Percentiles rank a stretch among this genome's conserved stretches.
Conservation (phyloP, 2,329 filamentous ascomycete species). For the Thielaviopsis ethacetica region DNA sequence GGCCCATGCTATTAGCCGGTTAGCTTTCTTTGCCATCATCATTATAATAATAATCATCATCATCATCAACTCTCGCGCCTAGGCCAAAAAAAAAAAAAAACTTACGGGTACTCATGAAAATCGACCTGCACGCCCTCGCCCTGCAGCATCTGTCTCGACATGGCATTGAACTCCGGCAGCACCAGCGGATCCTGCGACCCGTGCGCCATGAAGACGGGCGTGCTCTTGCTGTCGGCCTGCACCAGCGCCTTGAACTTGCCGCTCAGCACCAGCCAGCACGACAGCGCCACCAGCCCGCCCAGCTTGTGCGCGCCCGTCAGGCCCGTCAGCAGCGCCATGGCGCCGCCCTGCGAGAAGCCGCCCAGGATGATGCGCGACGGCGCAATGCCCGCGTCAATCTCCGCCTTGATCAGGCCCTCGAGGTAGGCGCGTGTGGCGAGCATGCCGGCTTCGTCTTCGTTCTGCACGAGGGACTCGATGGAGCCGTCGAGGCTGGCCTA, state of each 20-base stretch:
- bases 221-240: constrained; percentile 38
- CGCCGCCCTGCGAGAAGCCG: constrained; percentile 75
- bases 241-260: constrained; percentile 27
- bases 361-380: constrained; percentile 72
- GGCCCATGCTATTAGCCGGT: constrained; percentile 39
- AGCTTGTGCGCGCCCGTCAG: constrained; percentile 59
- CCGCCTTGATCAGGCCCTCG: constrained; percentile 60
- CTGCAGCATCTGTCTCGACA: constrained; percentile 50
- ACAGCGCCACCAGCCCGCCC: constrained; percentile 76
- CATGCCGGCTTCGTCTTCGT: constrained; percentile 59
- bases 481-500: constrained; percentile 18
- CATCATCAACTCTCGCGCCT: no score
- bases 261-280: constrained; percentile 59
- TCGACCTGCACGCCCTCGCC: constrained; percentile 56
- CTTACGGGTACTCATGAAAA: constrained; percentile 60
- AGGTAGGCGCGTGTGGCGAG: constrained; percentile 58
- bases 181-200: constrained; percentile 67
- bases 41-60: background rate
- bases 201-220: constrained; percentile 78
- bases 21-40: background rate
- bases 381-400: constrained; percentile 67
- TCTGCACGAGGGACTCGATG: constrained; percentile 17
- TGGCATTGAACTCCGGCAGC: constrained; percentile 47
- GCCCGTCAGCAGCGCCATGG: constrained; percentile 68
- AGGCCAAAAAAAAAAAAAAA: constrained; percentile 11